Percentiles rank a stretch among this genome's conserved stretches.
phyloP scores from a whole-genome alignment of 768 basidiomycete species.

The Hygrocybe coccinea region DNA sequence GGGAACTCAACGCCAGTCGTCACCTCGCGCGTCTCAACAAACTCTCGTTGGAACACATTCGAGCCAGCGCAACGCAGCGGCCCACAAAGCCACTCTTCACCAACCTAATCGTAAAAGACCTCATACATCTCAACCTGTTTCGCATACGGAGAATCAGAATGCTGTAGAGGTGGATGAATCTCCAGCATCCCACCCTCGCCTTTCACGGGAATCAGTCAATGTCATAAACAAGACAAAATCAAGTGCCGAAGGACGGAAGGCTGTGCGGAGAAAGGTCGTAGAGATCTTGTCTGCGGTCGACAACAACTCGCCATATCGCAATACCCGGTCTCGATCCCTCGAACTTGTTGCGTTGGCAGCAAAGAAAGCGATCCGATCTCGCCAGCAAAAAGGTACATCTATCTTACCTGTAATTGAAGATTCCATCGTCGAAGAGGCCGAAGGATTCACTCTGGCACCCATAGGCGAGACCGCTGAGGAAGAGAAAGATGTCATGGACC shows the following conservation, averaged over 20 bases:
- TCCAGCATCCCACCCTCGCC: too few relatives aligned
- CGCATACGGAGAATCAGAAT: too few relatives aligned
- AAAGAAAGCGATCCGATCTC: not conserved
- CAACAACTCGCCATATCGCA: conserved; percentile 1
- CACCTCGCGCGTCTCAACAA: not conserved
- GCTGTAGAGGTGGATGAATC: too few relatives aligned
- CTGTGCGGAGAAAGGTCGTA: not conserved
- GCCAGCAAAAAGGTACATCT: not conserved
- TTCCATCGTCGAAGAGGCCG: not conserved
- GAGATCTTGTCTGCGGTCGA: not conserved
- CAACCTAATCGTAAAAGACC: not conserved
- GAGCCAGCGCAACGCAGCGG: not conserved
- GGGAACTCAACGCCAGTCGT: not conserved
- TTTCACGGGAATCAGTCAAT: not conserved
- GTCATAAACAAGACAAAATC: not conserved
- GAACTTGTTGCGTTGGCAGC: not conserved
- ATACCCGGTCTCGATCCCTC: conserved; percentile 2
- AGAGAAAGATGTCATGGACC: not conserved
- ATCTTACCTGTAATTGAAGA: not conserved
- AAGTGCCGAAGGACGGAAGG: not conserved
- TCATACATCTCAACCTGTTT: too few relatives aligned
- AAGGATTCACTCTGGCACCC: not conserved
- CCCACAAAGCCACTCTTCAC: not conserved
- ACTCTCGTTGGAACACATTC: not conserved
- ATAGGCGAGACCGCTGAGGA: not conserved